Conservation (phyloP, 2,329 filamentous ascomycete species). For the Thelonectria olida region DNA sequence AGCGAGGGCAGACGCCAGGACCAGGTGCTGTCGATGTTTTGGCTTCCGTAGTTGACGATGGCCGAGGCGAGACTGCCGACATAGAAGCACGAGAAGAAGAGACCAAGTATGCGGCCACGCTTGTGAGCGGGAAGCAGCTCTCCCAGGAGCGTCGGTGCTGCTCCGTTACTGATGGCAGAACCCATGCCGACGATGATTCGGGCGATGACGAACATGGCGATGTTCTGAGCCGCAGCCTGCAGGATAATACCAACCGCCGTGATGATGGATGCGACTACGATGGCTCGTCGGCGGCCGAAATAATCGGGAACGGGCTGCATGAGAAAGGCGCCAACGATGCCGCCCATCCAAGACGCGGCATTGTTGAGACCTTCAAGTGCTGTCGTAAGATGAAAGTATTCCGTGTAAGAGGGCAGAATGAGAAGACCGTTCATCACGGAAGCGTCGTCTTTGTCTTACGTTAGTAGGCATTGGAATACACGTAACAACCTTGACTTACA, state of each 20-base stretch:
- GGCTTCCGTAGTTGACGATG: constrained; percentile 1
- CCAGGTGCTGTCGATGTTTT: constrained; percentile 8
- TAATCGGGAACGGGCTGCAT: neutral
- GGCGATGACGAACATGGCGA: constrained; percentile 45
- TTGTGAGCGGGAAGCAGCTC: neutral
- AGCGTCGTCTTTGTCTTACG: too few species aligned
- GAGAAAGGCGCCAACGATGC: neutral
- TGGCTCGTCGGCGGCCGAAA: neutral
- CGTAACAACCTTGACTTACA: constrained; percentile 62
- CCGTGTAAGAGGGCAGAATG: neutral
- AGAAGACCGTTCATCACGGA: neutral
- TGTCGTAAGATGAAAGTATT: neutral
- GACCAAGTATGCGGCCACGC: neutral
- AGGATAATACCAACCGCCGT: neutral
- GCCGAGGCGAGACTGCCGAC: constrained; percentile 14
- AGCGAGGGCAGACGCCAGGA: constrained; percentile 13
- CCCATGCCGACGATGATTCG: constrained; percentile 40
- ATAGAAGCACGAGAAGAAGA: neutral
- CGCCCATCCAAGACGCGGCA: neutral
- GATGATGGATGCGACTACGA: neutral
- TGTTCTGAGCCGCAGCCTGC: neutral
- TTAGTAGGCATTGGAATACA: constrained; percentile 69
- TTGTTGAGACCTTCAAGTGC: neutral
- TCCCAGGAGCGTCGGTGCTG: too few species aligned
- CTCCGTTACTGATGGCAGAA: neutral